Evolutionary conservation across 2,329 filamentous ascomycete genomes (phyloP), one percentile per base, ranked within the genome.

Genomic region (Botrytis squamosa): DNA sequence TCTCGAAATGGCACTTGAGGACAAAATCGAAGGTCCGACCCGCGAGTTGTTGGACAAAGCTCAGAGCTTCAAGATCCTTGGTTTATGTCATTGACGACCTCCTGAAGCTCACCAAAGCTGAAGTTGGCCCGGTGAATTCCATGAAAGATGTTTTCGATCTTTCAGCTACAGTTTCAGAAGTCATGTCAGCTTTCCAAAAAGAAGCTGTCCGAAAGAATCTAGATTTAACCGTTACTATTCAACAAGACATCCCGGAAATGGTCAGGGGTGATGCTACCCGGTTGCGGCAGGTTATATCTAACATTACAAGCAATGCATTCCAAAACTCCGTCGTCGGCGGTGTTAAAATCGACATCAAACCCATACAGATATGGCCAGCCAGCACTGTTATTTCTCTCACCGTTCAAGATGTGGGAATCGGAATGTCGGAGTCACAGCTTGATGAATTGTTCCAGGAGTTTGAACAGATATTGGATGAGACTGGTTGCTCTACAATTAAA

Each of bases 21-120:
- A 93, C 0, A 84, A 85, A 0, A 84, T 97, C 3, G 94, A 97
- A 75, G 84, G 88, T 25, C 94, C 97, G 80, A 97, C 93, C 0
- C 87, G 95, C 29, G 94, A 97, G 9, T 97, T 96, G 74, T 84
- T 97, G 9, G 87, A 91, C 0, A 91, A 90, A 77, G 97, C 94
- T 0, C 93, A 97, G 94, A 0, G 94, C 94, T 9, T 97, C 94
- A 0, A 97, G 97, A 80, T 97, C 94, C 0, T 84, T 97, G 40
- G 95, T 97, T 4, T 97, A 97, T 80, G 94, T 97, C 14, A 97
- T 97, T 83, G 97, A 97, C 76, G 94, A 97, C 80, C 85, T 97
- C 1, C 85, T 97, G 0, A 94, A 97, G 80, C 84, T 97, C 40
- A 97, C 95, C 1, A 96, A 97, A 80, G 92, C 92, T 0, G 94